These are phyloP conservation scores for Bidens hawaiensis DNA, from an alignment of 140 eudicot genomes.

Conservation along the genomic window DNA sequence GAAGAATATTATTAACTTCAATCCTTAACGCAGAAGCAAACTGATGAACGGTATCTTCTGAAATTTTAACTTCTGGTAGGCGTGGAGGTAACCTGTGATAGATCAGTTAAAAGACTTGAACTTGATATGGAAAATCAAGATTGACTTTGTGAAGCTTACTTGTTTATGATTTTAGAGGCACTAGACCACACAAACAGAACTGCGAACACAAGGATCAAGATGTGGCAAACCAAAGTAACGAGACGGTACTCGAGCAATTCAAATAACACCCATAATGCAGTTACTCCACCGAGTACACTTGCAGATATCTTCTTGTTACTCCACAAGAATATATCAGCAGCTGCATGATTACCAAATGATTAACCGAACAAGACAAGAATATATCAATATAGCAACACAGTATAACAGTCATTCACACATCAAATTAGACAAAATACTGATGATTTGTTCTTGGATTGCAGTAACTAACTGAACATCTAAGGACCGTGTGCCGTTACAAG, in stretches of 20 bases:
- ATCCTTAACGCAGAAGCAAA: constrained; percentile 47
- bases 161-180: constrained; percentile 51
- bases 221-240: constrained; percentile 62
- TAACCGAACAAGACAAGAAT: too few species aligned
- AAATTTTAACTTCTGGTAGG: constrained; percentile 66
- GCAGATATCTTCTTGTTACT: constrained; percentile 91
- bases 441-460: not conserved
- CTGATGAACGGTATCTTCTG: constrained; percentile 54
- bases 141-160: constrained; percentile 31
- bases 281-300: constrained; percentile 61
- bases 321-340: constrained; percentile 86
- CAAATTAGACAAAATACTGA: not conserved
- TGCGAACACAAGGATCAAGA: constrained; percentile 47
- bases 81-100: constrained; percentile 58
- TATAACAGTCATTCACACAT: not conserved
- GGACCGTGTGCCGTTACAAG: not conserved
- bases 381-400: not conserved
- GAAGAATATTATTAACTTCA: constrained; percentile 59
- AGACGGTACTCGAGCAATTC: constrained; percentile 69
- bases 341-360: constrained; percentile 33
- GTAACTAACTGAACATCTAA: not conserved
- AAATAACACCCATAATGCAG: constrained; percentile 69
- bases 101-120: not conserved
- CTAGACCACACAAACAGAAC: constrained; percentile 74
- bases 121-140: not conserved